A percentile compares a stretch with the other conserved stretches of the same genome.
Evolutionary conservation across 306 rosid genomes (phyloP).

Genomic region (Lathyrus oleraceus): DNA sequence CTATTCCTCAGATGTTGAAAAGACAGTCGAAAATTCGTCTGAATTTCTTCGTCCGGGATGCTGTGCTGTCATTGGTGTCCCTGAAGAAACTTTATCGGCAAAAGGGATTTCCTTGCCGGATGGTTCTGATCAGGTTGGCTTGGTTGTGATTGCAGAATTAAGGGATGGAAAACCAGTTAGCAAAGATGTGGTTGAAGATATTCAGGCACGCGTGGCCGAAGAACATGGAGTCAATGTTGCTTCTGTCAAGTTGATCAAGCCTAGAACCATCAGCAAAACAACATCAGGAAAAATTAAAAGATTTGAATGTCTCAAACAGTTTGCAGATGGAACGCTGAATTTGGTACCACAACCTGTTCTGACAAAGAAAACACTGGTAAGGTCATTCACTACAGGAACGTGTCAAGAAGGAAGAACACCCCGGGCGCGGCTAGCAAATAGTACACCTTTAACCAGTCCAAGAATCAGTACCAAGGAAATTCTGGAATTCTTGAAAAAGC

Average conservation of each 20-base stretch:
- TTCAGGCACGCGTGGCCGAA: slow-evolving; percentile 76
- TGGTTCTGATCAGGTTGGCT: slow-evolving; percentile 81
- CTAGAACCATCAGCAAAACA: slow-evolving; percentile 88
- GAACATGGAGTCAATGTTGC: slow-evolving; percentile 87
- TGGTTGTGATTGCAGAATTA: slow-evolving; percentile 91
- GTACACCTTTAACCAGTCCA: slow-evolving; percentile 34
- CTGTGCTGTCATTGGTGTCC: slow-evolving; percentile 86
- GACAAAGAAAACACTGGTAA: slow-evolving; percentile 45
- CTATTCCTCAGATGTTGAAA: slow-evolving; percentile 91
- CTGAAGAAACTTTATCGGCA: slow-evolving; percentile 65
- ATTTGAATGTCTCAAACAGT: slow-evolving; percentile 92
- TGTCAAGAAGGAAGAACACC: slow-evolving; percentile 72
- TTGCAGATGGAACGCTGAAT: slow-evolving; percentile 67
- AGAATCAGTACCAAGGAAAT: slow-evolving; percentile 55
- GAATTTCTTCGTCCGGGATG: slow-evolving; percentile 86
- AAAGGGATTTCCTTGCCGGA: slow-evolving; percentile 80
- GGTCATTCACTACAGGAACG: slow-evolving; percentile 79
- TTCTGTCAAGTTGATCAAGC: slow-evolving; percentile 80
- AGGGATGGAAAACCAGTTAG: slow-evolving; percentile 69
- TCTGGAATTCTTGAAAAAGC: slow-evolving; percentile 56
- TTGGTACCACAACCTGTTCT: slow-evolving; percentile 57
- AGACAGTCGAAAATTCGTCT: slow-evolving; percentile 85
- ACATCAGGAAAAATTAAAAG: slow-evolving; percentile 94
- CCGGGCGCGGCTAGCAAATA: slow-evolving; percentile 46
- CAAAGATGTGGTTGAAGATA: slow-evolving; percentile 62